Evolutionary conservation across 2,329 filamentous ascomycete genomes (phyloP).

Genomic region (Penicillium janthinellum): DNA sequence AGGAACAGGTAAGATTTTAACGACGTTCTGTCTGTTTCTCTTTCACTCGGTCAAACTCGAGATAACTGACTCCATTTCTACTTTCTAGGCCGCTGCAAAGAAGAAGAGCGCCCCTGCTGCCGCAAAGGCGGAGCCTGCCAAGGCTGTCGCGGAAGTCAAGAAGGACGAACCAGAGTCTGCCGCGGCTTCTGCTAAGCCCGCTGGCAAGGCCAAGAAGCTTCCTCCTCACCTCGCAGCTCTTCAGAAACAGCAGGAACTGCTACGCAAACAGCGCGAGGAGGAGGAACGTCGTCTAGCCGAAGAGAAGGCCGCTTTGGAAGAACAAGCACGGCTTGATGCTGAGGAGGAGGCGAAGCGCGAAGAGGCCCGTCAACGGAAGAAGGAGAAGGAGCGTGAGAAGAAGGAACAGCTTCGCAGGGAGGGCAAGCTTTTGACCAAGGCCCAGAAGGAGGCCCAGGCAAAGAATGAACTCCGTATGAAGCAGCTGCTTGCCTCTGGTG

Average conservation of each 20-base stretch:
- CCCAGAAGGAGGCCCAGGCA: conserved; percentile 51
- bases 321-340: conserved; percentile 38
- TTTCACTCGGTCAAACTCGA: neutral
- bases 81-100: conserved; percentile 74
- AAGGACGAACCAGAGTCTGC: conserved; percentile 47
- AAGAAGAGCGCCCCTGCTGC: conserved; percentile 59
- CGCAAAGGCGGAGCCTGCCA: conserved; percentile 59
- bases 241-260: conserved; percentile 52
- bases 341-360: conserved; percentile 52
- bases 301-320: conserved; percentile 45
- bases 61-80: conserved; percentile 11
- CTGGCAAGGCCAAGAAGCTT: conserved; percentile 86
- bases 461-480: conserved; percentile 52
- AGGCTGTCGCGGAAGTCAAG: conserved; percentile 54
- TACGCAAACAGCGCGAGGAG: conserved; percentile 50
- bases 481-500: conserved; percentile 52
- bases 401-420: conserved; percentile 53
- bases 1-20: conserved; percentile 74
- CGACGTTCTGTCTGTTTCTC: neutral
- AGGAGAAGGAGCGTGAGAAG: conserved; percentile 54
- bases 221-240: conserved; percentile 57
- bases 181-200: conserved; percentile 34
- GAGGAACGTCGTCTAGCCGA: conserved; percentile 45
- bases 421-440: conserved; percentile 53
- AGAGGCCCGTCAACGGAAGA: conserved; percentile 49